phyloP scores from a whole-genome alignment of 306 rosid species.

The Psophocarpus tetragonolobus region DNA sequence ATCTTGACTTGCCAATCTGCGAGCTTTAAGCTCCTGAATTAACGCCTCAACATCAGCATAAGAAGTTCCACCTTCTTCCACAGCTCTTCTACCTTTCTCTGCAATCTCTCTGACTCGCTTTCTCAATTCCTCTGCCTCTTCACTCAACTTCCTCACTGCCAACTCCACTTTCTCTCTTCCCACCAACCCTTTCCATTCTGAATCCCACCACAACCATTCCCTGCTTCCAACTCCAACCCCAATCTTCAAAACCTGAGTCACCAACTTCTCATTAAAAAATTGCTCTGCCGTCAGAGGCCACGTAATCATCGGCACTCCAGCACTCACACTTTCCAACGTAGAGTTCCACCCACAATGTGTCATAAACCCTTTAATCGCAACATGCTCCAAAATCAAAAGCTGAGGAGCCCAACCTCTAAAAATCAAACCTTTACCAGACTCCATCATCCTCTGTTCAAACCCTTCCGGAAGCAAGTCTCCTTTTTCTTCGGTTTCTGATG shows the following conservation, averaged over 20 bases:
- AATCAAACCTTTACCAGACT: constrained; percentile 49
- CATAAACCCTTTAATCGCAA: constrained; percentile 60
- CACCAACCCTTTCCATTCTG: constrained; percentile 39
- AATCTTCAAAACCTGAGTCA: constrained; percentile 48
- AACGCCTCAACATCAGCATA: constrained; percentile 38
- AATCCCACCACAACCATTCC: constrained; percentile 52
- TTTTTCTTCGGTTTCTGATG: constrained; percentile 10
- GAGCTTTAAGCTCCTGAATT: constrained; percentile 44
- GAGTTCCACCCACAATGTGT: constrained; percentile 90
- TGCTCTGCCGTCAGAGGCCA: constrained; percentile 83
- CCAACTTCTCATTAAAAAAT: constrained; percentile 67
- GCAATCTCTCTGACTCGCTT: constrained; percentile 37
- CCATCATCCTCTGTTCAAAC: constrained; percentile 54
- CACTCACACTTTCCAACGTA: constrained; percentile 53
- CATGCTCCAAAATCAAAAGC: constrained; percentile 59
- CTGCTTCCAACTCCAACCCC: constrained; percentile 64
- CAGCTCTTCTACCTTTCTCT: constrained; percentile 50
- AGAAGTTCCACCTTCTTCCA: constrained; percentile 57
- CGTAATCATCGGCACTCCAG: constrained; percentile 63
- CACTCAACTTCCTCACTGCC: constrained; percentile 55
- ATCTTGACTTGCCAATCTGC: neutral
- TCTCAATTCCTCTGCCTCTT: constrained; percentile 54
- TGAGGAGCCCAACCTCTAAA: constrained; percentile 77
- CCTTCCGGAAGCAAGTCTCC: constrained; percentile 38
- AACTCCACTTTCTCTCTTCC: constrained; percentile 50